phyloP scores from a whole-genome alignment of 805 yeast genomes.

The Isabelozyma heimii region DNA sequence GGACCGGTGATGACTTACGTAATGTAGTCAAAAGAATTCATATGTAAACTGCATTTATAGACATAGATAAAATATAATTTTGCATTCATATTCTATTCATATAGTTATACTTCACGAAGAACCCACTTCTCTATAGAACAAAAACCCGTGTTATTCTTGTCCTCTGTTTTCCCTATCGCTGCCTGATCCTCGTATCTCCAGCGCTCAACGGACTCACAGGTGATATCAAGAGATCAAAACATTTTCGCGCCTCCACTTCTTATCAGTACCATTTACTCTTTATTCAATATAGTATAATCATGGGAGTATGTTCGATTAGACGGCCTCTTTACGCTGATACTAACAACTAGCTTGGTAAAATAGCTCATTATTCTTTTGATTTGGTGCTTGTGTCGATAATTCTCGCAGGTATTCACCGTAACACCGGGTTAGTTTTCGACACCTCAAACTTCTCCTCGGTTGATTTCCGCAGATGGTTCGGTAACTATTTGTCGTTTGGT shows the following conservation, averaged over 20 bases:
- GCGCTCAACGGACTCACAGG: background rate
- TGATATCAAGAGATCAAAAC: background rate
- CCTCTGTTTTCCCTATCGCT: too few relatives aligned
- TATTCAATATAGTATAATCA: background rate
- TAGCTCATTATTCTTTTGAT: conserved; percentile 74
- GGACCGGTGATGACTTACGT: conserved; percentile 55
- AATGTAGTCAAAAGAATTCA: conserved; percentile 42
- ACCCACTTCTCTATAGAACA: too few relatives aligned
- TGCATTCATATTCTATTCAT: too few relatives aligned
- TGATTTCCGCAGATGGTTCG: conserved; percentile 45
- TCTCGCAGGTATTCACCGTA: conserved; percentile 80
- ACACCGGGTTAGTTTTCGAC: conserved; percentile 70
- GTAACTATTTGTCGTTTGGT: conserved; percentile 56
- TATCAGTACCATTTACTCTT: background rate
- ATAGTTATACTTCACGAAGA: too few relatives aligned
- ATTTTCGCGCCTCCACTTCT: background rate
- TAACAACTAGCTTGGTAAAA: conserved; percentile 49
- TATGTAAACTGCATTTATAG: background rate
- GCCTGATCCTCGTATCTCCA: too few relatives aligned
- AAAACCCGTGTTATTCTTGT: too few relatives aligned
- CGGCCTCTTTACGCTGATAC: background rate
- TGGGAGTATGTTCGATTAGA: background rate
- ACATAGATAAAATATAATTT: too few relatives aligned
- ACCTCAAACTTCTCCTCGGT: conserved; percentile 48
- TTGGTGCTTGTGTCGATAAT: conserved; percentile 75